Evolutionary conservation across 2,329 filamentous ascomycete genomes (phyloP).

Genomic region (Alternaria metachromatica): DNA sequence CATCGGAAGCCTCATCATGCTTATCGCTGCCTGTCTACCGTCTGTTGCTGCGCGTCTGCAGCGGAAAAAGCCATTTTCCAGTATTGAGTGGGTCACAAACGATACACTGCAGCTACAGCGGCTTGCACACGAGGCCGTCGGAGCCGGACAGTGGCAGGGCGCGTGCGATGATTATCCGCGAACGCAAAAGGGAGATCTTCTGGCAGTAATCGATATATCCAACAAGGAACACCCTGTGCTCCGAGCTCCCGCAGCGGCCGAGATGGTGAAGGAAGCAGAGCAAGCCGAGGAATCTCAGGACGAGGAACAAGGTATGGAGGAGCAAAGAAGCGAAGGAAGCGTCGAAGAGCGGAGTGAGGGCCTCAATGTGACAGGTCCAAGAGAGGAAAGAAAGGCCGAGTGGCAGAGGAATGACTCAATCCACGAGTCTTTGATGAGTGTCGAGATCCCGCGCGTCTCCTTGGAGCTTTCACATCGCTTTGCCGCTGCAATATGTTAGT

Average conservation of each 20-base stretch:
- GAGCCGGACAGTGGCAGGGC: slow-evolving; percentile 11
- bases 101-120: slow-evolving; percentile 29
- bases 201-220: slow-evolving; percentile 6
- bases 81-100: slow-evolving; percentile 20
- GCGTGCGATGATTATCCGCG: slow-evolving; percentile 5
- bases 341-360: neutral
- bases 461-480: neutral
- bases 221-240: slow-evolving; percentile 1
- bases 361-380: neutral
- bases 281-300: neutral
- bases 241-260: neutral
- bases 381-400: neutral
- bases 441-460: neutral
- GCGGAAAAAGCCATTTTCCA: slow-evolving; percentile 3
- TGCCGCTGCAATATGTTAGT: neutral
- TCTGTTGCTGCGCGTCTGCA: neutral
- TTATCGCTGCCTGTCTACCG: neutral
- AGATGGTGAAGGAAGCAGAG: neutral
- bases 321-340: neutral
- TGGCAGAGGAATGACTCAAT: neutral
- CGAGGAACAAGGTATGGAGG: neutral
- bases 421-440: neutral
- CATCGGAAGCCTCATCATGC: slow-evolving; percentile 25
- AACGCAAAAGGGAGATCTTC: slow-evolving; percentile 4
- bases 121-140: slow-evolving; percentile 28